Base-by-base conservation (phyloP, 2,329 filamentous ascomycete species). In the Acephala macrosclerotiorum region DNA sequence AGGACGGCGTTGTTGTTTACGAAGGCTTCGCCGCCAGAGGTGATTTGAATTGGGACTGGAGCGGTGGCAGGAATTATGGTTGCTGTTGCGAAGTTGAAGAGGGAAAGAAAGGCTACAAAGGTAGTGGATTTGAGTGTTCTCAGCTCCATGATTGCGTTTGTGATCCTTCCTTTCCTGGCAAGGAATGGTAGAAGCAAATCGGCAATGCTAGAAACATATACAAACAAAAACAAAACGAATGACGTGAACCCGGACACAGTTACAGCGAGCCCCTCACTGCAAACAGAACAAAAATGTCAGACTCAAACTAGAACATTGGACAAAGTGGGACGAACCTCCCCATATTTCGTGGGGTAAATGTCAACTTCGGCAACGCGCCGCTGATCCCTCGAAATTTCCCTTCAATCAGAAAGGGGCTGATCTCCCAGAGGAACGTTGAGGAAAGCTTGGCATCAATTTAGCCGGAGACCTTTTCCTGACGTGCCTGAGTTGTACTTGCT, bases 291-390 rank as follows among this genome's bases (percentile, higher is more conserved):
- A 33, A 33, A 53, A 29, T 14, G 8, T 33, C 14, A 18, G 26
- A 53, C 14, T 33, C 25, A 26, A 18, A 14, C 25, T 33, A 29
- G 49, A 53, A 33, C 9, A 53, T 16, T 53, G 49, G 49, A 29
- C 14, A 18, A 53, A 53, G 49, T 53, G 49, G 25, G 49, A 53
- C 33, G 49, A 7, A 20, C 26, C 9, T 11, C 26, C n/a, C 49
- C 45, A 49, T 49, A 53, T 53, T 29, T 53, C 49, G 26, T 53
- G 49, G 49, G 49, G 49, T 53, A 53, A 53, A 29, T 25, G 25
- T 9, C 12, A 14, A 22, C 16, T 47, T 26, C 47, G 47, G 47
- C 22, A 51, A 26, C 8, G 47, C 16, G 20, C 47, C 20, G 47
- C 47, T 51, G 47, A 51, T 51, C 47, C 25, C 25, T 51, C 5